phyloP scores from a whole-genome alignment of 176 grass and related monocot species.

The Guadua angustifolia region DNA sequence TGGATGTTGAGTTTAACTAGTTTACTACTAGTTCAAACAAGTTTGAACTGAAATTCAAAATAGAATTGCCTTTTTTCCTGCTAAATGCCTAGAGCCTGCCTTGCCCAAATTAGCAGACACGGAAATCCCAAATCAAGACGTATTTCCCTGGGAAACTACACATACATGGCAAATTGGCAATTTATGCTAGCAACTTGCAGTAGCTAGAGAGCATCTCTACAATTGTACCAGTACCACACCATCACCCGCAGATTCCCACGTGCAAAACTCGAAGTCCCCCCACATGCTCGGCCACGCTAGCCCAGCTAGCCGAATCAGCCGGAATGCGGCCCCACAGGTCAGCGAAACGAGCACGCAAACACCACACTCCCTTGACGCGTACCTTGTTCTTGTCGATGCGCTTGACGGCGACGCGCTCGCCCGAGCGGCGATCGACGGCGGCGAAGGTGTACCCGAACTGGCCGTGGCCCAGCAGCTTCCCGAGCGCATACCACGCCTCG shows the following conservation, averaged over 20 bases:
- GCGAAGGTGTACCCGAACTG: conserved; percentile 86
- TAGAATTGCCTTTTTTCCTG: neutral
- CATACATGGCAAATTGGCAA: neutral
- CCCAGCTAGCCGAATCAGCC: too few species aligned
- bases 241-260: neutral
- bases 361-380: neutral
- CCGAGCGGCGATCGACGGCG: conserved; percentile 66
- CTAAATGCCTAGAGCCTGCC: neutral
- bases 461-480: conserved; percentile 81
- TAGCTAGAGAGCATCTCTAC: neutral
- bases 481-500: conserved; percentile 62
- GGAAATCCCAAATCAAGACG: neutral
- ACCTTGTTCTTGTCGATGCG: conserved; percentile 96
- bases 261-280: too few species aligned
- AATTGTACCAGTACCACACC: neutral
- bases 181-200: neutral
- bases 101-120: conserved; percentile 7
- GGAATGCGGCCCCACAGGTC: conserved; percentile 28
- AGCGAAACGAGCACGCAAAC: neutral
- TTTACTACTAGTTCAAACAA: too few species aligned
- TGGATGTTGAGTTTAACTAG: too few species aligned
- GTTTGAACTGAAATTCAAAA: too few species aligned
- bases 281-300: too few species aligned
- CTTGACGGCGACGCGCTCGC: conserved; percentile 78
- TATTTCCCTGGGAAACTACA: neutral